Conservation (phyloP, 2,329 filamentous ascomycete species). For the Thelonectria discophora region DNA sequence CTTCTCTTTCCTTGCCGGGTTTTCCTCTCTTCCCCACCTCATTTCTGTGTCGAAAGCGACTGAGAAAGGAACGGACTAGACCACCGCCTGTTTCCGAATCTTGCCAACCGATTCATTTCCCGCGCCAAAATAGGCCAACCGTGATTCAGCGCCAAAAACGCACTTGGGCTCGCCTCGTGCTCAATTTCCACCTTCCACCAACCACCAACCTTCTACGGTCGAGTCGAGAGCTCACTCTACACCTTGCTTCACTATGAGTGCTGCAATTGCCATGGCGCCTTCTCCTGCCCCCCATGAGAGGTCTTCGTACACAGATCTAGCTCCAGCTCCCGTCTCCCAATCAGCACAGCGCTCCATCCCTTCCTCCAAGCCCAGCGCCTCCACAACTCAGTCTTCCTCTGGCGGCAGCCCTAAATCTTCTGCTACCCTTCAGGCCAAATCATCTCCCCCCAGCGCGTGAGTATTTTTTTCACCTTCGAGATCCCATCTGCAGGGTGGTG, state of each 20-base stretch:
- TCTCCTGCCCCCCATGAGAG: constrained; percentile 74
- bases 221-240: not conserved
- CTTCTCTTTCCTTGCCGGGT: constrained; percentile 16
- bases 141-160: constrained; percentile 37
- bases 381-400: constrained; percentile 56
- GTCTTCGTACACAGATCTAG: constrained; percentile 62
- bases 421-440: constrained; percentile 54
- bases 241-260: constrained; percentile 64
- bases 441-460: constrained; percentile 69
- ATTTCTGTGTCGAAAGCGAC: not conserved
- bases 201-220: not conserved
- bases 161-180: constrained; percentile 28
- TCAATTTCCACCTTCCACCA: constrained; percentile 35
- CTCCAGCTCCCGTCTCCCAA: constrained; percentile 50
- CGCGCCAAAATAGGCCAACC: constrained; percentile 35
- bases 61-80: not conserved
- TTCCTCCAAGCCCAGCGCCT: constrained; percentile 49
- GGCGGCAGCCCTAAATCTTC: constrained; percentile 64
- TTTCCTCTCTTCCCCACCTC: constrained; percentile 19
- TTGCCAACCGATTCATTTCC: constrained; percentile 31
- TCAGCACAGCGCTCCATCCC: constrained; percentile 55
- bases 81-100: constrained; percentile 34
- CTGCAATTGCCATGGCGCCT: constrained; percentile 73
- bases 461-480: constrained; percentile 43
- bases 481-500: constrained; percentile 23